Conservation (phyloP, 257 asterid species). For the Solanum neorickii region DNA sequence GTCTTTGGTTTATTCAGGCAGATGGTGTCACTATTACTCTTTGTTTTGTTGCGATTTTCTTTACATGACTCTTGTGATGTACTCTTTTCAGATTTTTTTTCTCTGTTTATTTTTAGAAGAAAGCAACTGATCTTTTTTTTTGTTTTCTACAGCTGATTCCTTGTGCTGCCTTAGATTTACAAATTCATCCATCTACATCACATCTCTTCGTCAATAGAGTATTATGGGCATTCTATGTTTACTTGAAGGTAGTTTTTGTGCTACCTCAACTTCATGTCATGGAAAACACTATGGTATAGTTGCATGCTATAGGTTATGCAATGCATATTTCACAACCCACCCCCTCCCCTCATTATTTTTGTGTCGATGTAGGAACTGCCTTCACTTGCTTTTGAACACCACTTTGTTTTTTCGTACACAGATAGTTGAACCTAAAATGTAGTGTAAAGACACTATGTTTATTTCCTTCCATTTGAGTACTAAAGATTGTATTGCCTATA, state of each 20-base stretch:
- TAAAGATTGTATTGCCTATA: too few relatives aligned
- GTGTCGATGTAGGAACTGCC: neutral
- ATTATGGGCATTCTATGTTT: conserved; percentile 39
- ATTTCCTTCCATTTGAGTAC: too few relatives aligned
- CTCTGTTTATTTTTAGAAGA: neutral
- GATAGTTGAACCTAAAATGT: conserved; percentile 30
- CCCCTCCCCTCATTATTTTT: neutral
- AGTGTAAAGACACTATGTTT: too few relatives aligned
- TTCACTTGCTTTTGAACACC: neutral
- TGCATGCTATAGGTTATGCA: neutral
- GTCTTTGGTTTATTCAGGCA: neutral
- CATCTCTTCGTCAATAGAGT: conserved; percentile 27
- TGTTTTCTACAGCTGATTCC: conserved; percentile 25
- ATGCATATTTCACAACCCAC: neutral
- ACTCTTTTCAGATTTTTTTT: neutral
- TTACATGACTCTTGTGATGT: neutral
- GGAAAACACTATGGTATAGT: conserved; percentile 36
- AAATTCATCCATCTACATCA: conserved; percentile 35
- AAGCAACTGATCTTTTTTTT: neutral
- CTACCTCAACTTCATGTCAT: conserved; percentile 40
- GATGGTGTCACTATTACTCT: neutral
- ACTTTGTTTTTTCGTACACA: neutral
- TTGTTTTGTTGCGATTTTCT: neutral
- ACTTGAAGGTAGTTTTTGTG: conserved; percentile 40
- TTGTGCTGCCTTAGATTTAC: conserved; percentile 29